Percentiles rank a stretch among this genome's conserved stretches.
Conservation (phyloP, 1,284 basidiomycete species). For the Cryptococcus floricola region DNA sequence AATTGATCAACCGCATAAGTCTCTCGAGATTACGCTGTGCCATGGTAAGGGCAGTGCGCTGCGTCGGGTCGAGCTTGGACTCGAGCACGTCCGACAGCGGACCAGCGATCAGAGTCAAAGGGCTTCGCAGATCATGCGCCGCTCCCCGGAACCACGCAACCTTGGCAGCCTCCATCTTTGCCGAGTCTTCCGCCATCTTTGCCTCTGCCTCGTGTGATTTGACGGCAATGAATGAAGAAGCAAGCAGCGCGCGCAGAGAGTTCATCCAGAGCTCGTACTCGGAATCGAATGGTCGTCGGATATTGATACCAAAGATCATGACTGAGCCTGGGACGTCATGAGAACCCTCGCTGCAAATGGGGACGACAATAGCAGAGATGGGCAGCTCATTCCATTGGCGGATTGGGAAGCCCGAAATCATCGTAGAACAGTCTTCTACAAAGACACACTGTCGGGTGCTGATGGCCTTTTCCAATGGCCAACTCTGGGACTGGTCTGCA, state of each 20-base stretch:
- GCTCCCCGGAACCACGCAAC: slow-evolving; percentile 45
- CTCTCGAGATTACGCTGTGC: slow-evolving; percentile 42
- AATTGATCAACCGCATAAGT: slow-evolving; percentile 42
- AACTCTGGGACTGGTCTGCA: slow-evolving; percentile 15
- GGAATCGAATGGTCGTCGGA: slow-evolving; percentile 36
- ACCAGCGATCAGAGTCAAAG: slow-evolving; percentile 41
- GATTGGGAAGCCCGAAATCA: slow-evolving; percentile 38
- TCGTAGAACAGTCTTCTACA: slow-evolving; percentile 37
- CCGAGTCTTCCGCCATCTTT: slow-evolving; percentile 38
- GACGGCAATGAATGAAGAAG: slow-evolving; percentile 33
- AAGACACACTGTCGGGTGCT: slow-evolving; percentile 37
- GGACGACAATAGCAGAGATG: slow-evolving; percentile 44
- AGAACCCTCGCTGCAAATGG: slow-evolving; percentile 40
- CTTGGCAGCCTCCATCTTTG: slow-evolving; percentile 48
- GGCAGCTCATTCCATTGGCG: slow-evolving; percentile 46
- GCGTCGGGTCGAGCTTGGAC: slow-evolving; percentile 11
- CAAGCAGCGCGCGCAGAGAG: slow-evolving; percentile 36
- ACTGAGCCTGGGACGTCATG: slow-evolving; percentile 41
- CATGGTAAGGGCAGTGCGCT: slow-evolving; percentile 30
- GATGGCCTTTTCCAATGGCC: slow-evolving; percentile 44
- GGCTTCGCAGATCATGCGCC: slow-evolving; percentile 47
- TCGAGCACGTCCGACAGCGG: slow-evolving; percentile 40
- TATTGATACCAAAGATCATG: slow-evolving; percentile 50
- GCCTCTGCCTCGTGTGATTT: slow-evolving; percentile 44
- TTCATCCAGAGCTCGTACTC: slow-evolving; percentile 43